phyloP scores from a whole-genome alignment of 768 basidiomycete species.

The Tylopilus sp. region DNA sequence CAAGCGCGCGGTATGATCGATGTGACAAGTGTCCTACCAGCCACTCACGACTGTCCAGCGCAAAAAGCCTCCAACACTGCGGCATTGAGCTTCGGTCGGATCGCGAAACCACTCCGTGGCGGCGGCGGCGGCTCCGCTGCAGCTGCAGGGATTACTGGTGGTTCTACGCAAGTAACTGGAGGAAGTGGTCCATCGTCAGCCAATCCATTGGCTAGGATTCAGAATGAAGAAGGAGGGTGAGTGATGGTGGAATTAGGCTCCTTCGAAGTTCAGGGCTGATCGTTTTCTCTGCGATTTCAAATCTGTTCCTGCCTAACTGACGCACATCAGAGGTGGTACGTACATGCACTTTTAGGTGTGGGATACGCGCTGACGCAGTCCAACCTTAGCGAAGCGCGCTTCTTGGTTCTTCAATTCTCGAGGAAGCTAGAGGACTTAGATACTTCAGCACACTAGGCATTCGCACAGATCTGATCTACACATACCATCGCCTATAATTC shows the following conservation, averaged over 20 bases:
- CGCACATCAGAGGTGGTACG: conserved; percentile 33
- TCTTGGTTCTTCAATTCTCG: conserved; percentile 93
- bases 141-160: conserved; percentile 39
- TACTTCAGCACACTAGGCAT: conserved; percentile 9
- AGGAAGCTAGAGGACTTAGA: conserved; percentile 37
- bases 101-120: conserved; percentile 94
- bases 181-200: conserved; percentile 47
- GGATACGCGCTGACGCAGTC: conserved; percentile 27
- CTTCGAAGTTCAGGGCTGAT: conserved; percentile 12
- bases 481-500: conserved; percentile 27
- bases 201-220: conserved; percentile 68
- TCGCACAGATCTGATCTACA: conserved; percentile 27
- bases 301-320: conserved; percentile 14
- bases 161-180: conserved; percentile 38
- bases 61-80: conserved; percentile 74
- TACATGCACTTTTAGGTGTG: conserved; percentile 16
- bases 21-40: conserved; percentile 12
- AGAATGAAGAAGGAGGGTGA: conserved; percentile 77
- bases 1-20: conserved; percentile 77
- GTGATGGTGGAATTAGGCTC: conserved; percentile 31
- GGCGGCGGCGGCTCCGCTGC: conserved; percentile 73
- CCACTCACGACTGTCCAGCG: conserved; percentile 43
- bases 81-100: conserved; percentile 83
- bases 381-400: conserved; percentile 72
- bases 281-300: conserved; percentile 12